Conservation (phyloP, 768 basidiomycete species). For the Mycena epipterygia region DNA sequence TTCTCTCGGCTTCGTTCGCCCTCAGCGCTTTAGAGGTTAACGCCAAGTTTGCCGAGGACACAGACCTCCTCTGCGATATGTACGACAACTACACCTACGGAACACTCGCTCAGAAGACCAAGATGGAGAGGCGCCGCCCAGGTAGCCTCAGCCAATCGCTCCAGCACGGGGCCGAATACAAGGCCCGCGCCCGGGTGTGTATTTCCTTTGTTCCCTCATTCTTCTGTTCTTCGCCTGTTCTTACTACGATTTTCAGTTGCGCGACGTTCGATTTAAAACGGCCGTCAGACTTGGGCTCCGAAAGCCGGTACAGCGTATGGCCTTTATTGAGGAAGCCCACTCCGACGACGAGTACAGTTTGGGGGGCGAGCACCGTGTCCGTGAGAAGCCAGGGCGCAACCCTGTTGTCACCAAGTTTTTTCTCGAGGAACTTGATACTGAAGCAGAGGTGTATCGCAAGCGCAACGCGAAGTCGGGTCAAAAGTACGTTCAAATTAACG, state of each 20-base stretch:
- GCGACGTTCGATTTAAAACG: not conserved
- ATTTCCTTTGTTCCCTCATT: not conserved
- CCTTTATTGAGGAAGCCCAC: constrained; percentile 4
- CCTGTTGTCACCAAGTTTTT: constrained; percentile 10
- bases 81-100: constrained; percentile 26
- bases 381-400: constrained; percentile 18
- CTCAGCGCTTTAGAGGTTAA: not conserved
- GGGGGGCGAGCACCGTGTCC: not conserved
- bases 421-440: constrained; percentile 1
- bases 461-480: constrained; percentile 18
- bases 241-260: not conserved
- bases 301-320: constrained; percentile 21
- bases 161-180: not conserved
- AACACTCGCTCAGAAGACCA: constrained; percentile 16
- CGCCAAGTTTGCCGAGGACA: not conserved
- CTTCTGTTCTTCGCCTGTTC: not conserved
- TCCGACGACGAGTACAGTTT: constrained; percentile 18
- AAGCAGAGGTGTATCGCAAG: constrained; percentile 6
- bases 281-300: not conserved
- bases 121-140: constrained; percentile 12
- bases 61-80: constrained; percentile 14
- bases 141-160: constrained; percentile 15
- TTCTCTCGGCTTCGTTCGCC: not conserved
- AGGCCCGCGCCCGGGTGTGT: constrained; percentile 17
- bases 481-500: not conserved